Percentiles rank a stretch among this genome's conserved stretches.
Evolutionary conservation across 2,329 filamentous ascomycete species (phyloP).

Genomic region (Calonectria hongkongensis): DNA sequence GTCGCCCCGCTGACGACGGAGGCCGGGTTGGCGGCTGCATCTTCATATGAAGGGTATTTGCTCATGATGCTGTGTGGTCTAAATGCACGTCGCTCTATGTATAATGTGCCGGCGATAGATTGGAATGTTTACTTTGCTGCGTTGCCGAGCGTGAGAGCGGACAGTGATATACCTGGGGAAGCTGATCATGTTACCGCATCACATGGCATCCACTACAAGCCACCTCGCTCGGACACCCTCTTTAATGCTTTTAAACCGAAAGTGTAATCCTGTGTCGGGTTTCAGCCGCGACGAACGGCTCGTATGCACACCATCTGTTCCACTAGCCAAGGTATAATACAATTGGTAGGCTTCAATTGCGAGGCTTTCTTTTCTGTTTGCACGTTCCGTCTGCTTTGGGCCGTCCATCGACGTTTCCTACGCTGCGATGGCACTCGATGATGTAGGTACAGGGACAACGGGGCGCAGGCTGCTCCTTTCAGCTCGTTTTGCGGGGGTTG

Average conservation of each 20-base stretch:
- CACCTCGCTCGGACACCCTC: slow-evolving; percentile 25
- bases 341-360: neutral
- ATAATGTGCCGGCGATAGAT: neutral
- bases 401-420: slow-evolving; percentile 9
- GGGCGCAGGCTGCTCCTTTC: neutral
- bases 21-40: slow-evolving; percentile 45
- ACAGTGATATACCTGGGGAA: slow-evolving; percentile 12
- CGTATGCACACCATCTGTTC: slow-evolving; percentile 2
- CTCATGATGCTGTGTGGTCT: slow-evolving; percentile 41
- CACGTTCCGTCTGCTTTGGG: neutral
- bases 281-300: slow-evolving; percentile 1
- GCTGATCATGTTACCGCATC: slow-evolving; percentile 22
- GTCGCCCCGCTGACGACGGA: slow-evolving; percentile 53
- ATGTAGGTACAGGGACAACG: neutral
- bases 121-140: neutral
- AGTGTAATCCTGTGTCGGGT: slow-evolving; percentile 22
- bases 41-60: slow-evolving; percentile 44
- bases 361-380: neutral
- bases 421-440: slow-evolving; percentile 20
- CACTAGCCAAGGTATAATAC: neutral
- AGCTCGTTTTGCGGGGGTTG: slow-evolving; percentile 11
- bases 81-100: slow-evolving; percentile 9
- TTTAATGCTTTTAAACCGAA: slow-evolving; percentile 23
- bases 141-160: neutral
- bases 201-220: slow-evolving; percentile 25